Evolutionary conservation across 352 stramenopile genomes (phyloP).

Genomic region (Phytopythium mirpurense): DNA sequence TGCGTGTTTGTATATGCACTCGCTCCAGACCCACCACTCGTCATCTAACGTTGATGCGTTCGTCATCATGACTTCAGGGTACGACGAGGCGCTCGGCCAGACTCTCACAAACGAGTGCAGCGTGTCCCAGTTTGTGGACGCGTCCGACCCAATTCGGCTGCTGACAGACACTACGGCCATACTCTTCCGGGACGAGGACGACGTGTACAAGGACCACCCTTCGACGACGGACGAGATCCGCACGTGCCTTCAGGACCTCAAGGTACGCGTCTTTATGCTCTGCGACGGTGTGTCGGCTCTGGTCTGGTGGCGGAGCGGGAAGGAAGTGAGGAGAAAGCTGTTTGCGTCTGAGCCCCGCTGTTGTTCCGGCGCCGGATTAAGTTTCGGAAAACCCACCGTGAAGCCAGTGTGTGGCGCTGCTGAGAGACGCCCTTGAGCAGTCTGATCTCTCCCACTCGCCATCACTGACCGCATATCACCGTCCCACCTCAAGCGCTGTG

Average conservation of each 20-base stretch:
- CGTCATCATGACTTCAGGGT: slow-evolving; percentile 45
- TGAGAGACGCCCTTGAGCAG: slow-evolving; percentile 59
- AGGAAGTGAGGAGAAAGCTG: slow-evolving; percentile 78
- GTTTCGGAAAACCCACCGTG: slow-evolving; percentile 86
- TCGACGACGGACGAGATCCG: slow-evolving; percentile 80
- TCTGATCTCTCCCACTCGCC: slow-evolving; percentile 45
- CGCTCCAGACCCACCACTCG: background rate
- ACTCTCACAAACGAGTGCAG: slow-evolving; percentile 81
- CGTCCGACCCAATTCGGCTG: slow-evolving; percentile 93
- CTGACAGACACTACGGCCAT: slow-evolving; percentile 94
- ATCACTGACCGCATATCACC: slow-evolving; percentile 4
- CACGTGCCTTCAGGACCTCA: slow-evolving; percentile 87
- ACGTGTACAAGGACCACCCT: slow-evolving; percentile 78
- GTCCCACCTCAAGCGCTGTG: too few relatives aligned
- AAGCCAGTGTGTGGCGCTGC: slow-evolving; percentile 75
- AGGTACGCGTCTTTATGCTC: slow-evolving; percentile 42
- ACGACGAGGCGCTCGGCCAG: slow-evolving; percentile 89
- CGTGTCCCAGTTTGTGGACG: slow-evolving; percentile 84
- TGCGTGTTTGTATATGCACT: slow-evolving; percentile 11
- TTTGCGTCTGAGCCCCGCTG: slow-evolving; percentile 78
- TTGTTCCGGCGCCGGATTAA: slow-evolving; percentile 88
- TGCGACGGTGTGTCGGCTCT: background rate
- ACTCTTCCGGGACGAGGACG: slow-evolving; percentile 79
- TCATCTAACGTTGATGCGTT: slow-evolving; percentile 6
- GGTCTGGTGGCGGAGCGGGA: slow-evolving; percentile 2